These are phyloP conservation scores for Fusarium citri DNA, from an alignment of 2,329 filamentous ascomycete genomes.

Conservation along the genomic window DNA sequence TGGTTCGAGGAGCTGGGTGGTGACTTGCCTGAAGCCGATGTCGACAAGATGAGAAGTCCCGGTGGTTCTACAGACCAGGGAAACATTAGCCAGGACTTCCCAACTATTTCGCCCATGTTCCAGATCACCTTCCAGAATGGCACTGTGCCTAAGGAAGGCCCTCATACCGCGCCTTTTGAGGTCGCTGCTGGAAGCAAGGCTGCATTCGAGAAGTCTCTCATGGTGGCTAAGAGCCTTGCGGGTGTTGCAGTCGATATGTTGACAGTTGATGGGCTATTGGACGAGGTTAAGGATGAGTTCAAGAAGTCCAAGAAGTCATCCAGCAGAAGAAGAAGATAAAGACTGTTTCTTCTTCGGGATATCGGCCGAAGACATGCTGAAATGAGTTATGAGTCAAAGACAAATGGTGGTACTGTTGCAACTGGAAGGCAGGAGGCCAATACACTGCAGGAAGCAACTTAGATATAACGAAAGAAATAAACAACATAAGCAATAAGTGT, in stretches of 20 bases:
- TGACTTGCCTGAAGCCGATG: slow-evolving; percentile 38
- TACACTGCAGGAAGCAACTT: too few species aligned
- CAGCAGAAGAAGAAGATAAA: slow-evolving; percentile 6
- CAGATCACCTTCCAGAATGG: slow-evolving; percentile 45
- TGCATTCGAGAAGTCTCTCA: slow-evolving; percentile 59
- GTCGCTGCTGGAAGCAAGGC: slow-evolving; percentile 60
- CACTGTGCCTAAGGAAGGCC: slow-evolving; percentile 49
- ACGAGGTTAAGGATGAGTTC: slow-evolving; percentile 40
- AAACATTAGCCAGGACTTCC: slow-evolving; percentile 48
- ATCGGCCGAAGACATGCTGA: too few species aligned
- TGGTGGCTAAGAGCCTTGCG: slow-evolving; percentile 61
- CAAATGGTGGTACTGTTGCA: background rate
- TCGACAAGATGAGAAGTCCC: slow-evolving; percentile 43
- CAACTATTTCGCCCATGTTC: slow-evolving; percentile 44
- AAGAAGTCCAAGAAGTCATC: slow-evolving; percentile 28
- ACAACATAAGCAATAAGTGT: background rate
- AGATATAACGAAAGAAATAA: background rate
- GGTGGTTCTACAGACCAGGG: slow-evolving; percentile 47
- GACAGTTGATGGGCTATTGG: slow-evolving; percentile 55
- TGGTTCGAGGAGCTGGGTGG: slow-evolving; percentile 43
- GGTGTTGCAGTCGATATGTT: slow-evolving; percentile 62
- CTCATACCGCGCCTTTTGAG: slow-evolving; percentile 66
- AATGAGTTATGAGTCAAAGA: background rate
- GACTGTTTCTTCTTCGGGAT: too few species aligned
- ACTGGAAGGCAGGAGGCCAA: too few species aligned